Evolutionary conservation across 2,329 filamentous ascomycete genomes (phyloP), one percentile per base, ranked within the genome.

Genomic region (Pseudocercospora fijiensis): DNA sequence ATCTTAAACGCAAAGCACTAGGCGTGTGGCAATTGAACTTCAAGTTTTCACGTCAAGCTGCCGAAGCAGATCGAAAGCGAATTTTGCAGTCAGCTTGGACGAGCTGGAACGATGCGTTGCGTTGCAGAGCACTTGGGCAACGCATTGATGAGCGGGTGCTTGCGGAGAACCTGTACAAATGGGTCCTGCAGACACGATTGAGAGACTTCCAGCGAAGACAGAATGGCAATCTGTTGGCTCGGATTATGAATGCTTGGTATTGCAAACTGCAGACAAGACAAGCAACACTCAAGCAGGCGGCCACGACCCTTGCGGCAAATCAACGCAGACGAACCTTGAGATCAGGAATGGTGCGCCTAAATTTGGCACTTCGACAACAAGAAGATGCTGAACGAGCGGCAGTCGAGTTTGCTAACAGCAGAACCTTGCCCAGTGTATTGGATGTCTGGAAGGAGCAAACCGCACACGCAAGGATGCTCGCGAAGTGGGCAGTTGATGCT

Each of bases 21-120:
- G 72, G 73, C 8, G 75, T 78, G 18, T 88, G 86, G 86, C 76
- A 78, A 13, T 74, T 78, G 24, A 81, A 74, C 62, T 74, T 68
- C 62, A 71, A 57, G 4, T 67, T 70, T 5, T 78, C 55, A 67
- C 78, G 56, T 73, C 71, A 75, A 65, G 86, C 86, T 18, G 75
- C 77, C 22, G 75, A 79, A 57, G 76, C 84, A 30, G 80, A 88
- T 70, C 81, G 77, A 10, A 73, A 78, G 67, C 82, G 85, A 52
- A 73, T 88, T 27, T 70, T 87, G 57, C 82, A 81, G 57, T 86
- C 85, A 71, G 79, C 84, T 3, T 86, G 84, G 78, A 86, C 82
- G 1, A 77, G 78, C 10, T 89, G 87, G 87, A 88, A 88, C 66
- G 84, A 88, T 69, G 77, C 78, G 16, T 78, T 88, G 16, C 84